Base-by-base conservation (phyloP, 768 basidiomycete genomes). In the Leccinum variicolor region DNA sequence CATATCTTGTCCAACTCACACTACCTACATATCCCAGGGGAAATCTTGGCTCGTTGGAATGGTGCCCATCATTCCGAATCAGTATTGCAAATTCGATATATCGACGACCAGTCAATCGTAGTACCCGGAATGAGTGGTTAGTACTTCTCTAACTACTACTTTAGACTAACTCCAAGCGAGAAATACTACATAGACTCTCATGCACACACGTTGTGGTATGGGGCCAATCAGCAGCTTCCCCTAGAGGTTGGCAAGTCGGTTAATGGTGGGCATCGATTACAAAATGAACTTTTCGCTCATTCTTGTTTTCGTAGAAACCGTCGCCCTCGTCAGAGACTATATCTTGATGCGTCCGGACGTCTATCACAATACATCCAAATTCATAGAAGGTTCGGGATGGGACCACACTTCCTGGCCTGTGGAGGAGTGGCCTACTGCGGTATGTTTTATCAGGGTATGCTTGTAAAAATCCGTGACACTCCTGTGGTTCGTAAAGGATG, bases 361-460 rank as follows among this genome's bases (percentile, higher is more conserved):
- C n/a, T 69, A 75, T 21, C 73, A 75, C 19, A 81, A 92, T 67
- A 79, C 74, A 14, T 76, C 81, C 21, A 81, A 78, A 61, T 85
- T 85, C 69, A 80, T 96, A 15, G 81, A 85, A 54, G 92, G 92
- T 3, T 84, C 89, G 68, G 94, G 94, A 1, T 96, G 94, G 93
- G 91, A 96, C 69, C 94, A 96, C 71, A 95, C 92, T 1, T 73
- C 79, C 53, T 90, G 89, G 89, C 75, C 80, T 8, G 69, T 69
- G 19, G 70, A 75, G 29, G 73, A 75, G 21, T 92, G 86, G 79
- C 92, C 92, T 7, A 83, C 81, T 46, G 80, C 85, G 57, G 92
- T 91, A 65, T 56, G 82, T 75, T 21, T 23, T n/a, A 36, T 50
- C 10, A 29, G 15, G 10, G 7, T 14, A 41, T 47, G 48, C 34